Base-by-base conservation (phyloP, 1,139 yeast genomes). In the Blastobotrys buckinghamii region DNA sequence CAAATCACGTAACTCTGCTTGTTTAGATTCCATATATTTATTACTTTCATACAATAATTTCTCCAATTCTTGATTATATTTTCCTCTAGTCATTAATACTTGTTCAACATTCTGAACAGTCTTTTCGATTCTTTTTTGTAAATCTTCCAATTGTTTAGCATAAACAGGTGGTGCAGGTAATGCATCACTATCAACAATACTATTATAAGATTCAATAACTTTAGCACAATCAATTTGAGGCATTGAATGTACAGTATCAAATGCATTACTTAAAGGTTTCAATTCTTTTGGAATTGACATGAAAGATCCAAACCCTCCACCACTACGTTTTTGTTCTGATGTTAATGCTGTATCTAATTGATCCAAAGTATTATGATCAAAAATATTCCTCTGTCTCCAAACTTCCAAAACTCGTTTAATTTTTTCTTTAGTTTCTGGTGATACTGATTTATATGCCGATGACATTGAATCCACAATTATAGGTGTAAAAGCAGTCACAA, bases 321-420 rank as follows among this genome's bases (percentile, higher is more conserved):
- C 45, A 2, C 50, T 19, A 27, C 24, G 6, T 22, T 22, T 22
- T 40, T 15, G 46, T 19, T 1, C 34, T 43, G 7, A 40, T 42
- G 6, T 9, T 24, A 12, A 22, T 26, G 7, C 39, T 49, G 35
- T 36, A 37, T 57, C 1, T 71, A 68, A 12, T 57, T 59, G 39
- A 69, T 72, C 61, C 43, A 82, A 70, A 22, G 75, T 78, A 1
- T 60, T 60, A 0, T 62, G 59, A 1, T 71, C 55, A 57, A 84
- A 86, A 1, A 88, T 77, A 24, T 64, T 62, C 46, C 96, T 70
- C 51, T 85, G 85, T 47, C 75, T 75, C 95, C 96, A 85, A 15
- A 88, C 94, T 42, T 72, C 77, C 1, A 86, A 71, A 24, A 86
- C 79, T 39, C 95, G 73, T 37, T 71, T 74, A 32, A 85, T 76